Evolutionary conservation across 169 alveolate genomes (phyloP), one percentile per base, ranked within the genome.

Genomic region (Plasmodium gonderi): DNA sequence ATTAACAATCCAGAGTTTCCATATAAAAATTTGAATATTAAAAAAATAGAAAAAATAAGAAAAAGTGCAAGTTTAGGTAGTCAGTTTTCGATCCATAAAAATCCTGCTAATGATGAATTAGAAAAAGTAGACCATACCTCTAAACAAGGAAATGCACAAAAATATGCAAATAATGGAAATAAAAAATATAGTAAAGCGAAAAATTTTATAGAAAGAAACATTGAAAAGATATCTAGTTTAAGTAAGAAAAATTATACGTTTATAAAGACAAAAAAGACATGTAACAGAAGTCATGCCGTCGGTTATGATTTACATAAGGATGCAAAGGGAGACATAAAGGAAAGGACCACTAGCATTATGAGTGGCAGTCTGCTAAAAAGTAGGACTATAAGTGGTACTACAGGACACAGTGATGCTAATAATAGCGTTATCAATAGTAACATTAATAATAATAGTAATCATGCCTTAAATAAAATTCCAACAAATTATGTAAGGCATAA

Each of bases 1-100:
- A 78, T 90, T 47, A 90, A 90, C 54, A 90, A 90, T 45, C 94
- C 94, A 3, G 94, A 90, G 33, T 90, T 90, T 68, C 94, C 94
- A 29, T 90, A 36, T 72, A 90, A 90, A 78, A 90, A 90, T 31
- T 29, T 90, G 45, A 90, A 90, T 65, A 90, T 77, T 42, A 49
- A 78, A 44, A 90, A 90, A 72, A 77, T 90, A 2, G 94, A 90
- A 90, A 65, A 51, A 33, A 90, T 90, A 31, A 77, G 91, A 40
- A 90, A 78, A 90, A 90, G 82, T 49, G 45, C 40, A 45, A 77
- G 82, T 79, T 79, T 78, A 65, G 54, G 74, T 38, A 69, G 60
- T 54, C 26, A 83, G 14, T 14, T 47, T 29, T 14, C 47, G 3
- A 49, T 14, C 38, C 47, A 69, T 8, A 83, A 69, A 47, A 31